Evolutionary conservation across 2,329 filamentous ascomycete genomes (phyloP).

Genomic region (Hypoxylon sp.): DNA sequence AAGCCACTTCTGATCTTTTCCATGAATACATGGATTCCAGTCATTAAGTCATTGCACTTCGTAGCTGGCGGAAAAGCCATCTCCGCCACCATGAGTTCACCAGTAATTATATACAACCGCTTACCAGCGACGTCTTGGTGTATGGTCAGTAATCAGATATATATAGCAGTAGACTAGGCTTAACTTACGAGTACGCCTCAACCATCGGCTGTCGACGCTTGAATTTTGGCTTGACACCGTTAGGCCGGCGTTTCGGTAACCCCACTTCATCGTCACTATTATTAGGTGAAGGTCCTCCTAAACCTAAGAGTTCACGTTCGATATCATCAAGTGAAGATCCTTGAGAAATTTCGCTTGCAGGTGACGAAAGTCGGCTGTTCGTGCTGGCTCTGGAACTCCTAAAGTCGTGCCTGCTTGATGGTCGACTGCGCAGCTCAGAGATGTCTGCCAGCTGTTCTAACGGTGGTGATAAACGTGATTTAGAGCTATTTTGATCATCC

Average conservation of each 20-base stretch:
- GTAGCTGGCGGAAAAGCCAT: not conserved
- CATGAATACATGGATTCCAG: not conserved
- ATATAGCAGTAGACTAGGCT: not conserved
- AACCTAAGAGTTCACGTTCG: slow-evolving; percentile 53
- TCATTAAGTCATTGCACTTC: not conserved
- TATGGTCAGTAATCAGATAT: slow-evolving; percentile 30
- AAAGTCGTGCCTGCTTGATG: slow-evolving; percentile 38
- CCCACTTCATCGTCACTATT: slow-evolving; percentile 46
- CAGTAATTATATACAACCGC: not conserved
- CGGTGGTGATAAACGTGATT: slow-evolving; percentile 28
- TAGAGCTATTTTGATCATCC: slow-evolving; percentile 8
- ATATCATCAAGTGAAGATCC: slow-evolving; percentile 53
- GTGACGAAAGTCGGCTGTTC: slow-evolving; percentile 46
- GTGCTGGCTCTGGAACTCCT: slow-evolving; percentile 32
- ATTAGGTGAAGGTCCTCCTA: slow-evolving; percentile 43
- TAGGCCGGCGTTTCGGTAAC: slow-evolving; percentile 43
- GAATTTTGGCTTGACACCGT: slow-evolving; percentile 37
- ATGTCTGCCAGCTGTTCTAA: slow-evolving; percentile 6
- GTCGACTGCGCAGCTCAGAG: slow-evolving; percentile 28
- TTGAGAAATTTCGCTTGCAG: slow-evolving; percentile 32
- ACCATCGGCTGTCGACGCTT: slow-evolving; percentile 48
- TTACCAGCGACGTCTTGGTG: slow-evolving; percentile 50
- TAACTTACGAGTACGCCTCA: slow-evolving; percentile 51
- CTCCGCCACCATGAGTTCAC: not conserved
- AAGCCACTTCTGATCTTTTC: not conserved